phyloP scores from a whole-genome alignment of 2,329 filamentous ascomycete species.

The Trichoderma koningiopsis region DNA sequence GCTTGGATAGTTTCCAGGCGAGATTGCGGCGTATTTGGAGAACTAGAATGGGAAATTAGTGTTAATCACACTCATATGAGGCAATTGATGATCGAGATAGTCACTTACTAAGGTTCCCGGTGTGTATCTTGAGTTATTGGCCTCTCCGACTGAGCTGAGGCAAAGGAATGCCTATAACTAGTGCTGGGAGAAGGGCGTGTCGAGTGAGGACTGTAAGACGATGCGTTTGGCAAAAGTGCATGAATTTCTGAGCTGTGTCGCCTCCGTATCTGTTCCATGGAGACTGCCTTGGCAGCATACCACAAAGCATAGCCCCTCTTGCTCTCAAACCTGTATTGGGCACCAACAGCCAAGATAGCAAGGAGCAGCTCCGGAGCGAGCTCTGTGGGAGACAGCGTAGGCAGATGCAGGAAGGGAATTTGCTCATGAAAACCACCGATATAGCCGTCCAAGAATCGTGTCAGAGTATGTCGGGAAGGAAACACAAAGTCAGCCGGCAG shows the following conservation, averaged over 20 bases:
- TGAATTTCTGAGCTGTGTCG: slow-evolving; percentile 60
- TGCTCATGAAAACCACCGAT: slow-evolving; percentile 66
- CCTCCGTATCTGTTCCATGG: slow-evolving; percentile 60
- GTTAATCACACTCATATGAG: background rate
- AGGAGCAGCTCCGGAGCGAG: slow-evolving; percentile 69
- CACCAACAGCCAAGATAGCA: slow-evolving; percentile 67
- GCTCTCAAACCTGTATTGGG: slow-evolving; percentile 65
- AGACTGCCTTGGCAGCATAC: slow-evolving; percentile 62
- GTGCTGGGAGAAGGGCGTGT: slow-evolving; percentile 61
- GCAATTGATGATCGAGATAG: background rate
- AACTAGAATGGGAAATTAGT: slow-evolving; percentile 40
- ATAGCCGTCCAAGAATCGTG: slow-evolving; percentile 70
- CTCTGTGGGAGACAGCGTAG: slow-evolving; percentile 64
- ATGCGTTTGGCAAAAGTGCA: slow-evolving; percentile 57
- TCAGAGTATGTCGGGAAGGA: slow-evolving; percentile 68
- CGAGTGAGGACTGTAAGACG: slow-evolving; percentile 62
- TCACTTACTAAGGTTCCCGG: slow-evolving; percentile 60
- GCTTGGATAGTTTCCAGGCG: slow-evolving; percentile 67
- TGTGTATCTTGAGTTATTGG: slow-evolving; percentile 61
- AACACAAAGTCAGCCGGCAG: slow-evolving; percentile 66
- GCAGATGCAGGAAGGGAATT: slow-evolving; percentile 64
- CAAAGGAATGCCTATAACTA: slow-evolving; percentile 60
- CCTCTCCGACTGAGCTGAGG: slow-evolving; percentile 59
- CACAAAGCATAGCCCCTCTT: slow-evolving; percentile 61
- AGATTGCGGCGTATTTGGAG: slow-evolving; percentile 60